phyloP scores from a whole-genome alignment of 2,329 filamentous ascomycete species.

The Pyricularia grisea region DNA sequence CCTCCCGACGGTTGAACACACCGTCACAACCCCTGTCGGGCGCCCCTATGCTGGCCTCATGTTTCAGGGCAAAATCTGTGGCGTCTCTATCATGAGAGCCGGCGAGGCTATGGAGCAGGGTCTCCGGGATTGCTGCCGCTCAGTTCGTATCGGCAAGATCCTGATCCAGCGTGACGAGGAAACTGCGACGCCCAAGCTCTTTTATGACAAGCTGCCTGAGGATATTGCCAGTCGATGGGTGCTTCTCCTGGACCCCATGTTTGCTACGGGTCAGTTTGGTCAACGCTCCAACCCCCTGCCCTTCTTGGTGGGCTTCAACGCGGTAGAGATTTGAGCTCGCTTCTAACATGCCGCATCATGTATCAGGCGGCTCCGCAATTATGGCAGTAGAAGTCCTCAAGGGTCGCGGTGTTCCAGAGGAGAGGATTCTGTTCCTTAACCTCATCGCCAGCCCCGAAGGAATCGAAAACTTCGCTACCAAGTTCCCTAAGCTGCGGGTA shows the following conservation, averaged over 20 bases:
- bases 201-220: conserved; percentile 94
- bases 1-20: conserved; percentile 80
- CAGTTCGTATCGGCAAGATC: conserved; percentile 97
- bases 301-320: background rate
- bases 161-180: conserved; percentile 96
- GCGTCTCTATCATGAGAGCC: conserved; percentile 96
- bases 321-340: background rate
- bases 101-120: conserved; percentile 99
- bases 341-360: background rate
- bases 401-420: conserved; percentile 82
- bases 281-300: background rate
- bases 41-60: conserved; percentile 81
- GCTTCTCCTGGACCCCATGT: conserved; percentile 93
- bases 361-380: conserved; percentile 77
- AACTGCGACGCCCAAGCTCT: conserved; percentile 81
- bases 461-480: conserved; percentile 77
- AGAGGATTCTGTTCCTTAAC: conserved; percentile 92
- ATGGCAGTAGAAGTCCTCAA: conserved; percentile 95
- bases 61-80: conserved; percentile 97
- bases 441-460: conserved; percentile 95
- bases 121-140: conserved; percentile 88
- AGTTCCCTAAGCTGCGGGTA: conserved; percentile 81
- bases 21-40: conserved; percentile 85
- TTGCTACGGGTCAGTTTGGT: conserved; percentile 65
- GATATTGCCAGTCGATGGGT: conserved; percentile 94